Evolutionary conservation across 495 filamentous ascomycete genomes (phyloP), one percentile per base, ranked within the genome.

Genomic region (Lineolata rhizophorae): DNA sequence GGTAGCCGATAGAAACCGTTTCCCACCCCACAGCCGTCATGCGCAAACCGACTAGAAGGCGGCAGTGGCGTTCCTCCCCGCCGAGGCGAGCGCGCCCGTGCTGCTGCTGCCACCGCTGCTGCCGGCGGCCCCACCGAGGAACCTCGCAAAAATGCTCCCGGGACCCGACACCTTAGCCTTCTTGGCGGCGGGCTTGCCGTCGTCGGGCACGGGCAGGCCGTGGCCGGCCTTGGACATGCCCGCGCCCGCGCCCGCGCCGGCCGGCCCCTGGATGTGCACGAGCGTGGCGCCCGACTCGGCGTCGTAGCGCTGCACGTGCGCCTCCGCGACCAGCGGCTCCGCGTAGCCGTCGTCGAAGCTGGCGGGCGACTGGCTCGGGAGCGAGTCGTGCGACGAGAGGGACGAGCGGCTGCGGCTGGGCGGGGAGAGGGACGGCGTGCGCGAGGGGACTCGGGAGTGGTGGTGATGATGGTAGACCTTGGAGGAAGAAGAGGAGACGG

Each of bases 381-480:
- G 38, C 14, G 35, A 47, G 13, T 47, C 45, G 13, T 48, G 41
- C 11, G 34, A 36, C 10, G 47, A 44, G n/a, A 41, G 43, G 3
- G 47, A 46, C 1, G 50, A 47, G 10, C 39, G 43, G 38, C 48
- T 51, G 40, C 53, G 53, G 14, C 48, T 46, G 5, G 53, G 50
- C 31, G 53, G 52, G 6, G 53, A 57, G n/a, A 55, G 44, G 3
- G 53, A 54, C 10, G 53, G 53, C 2, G 52, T 53, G 27, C 53
- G 41, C 2, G 51, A 53, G 3, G 40, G 36, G 12, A 20, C 20
- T 4, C 35, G 33, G 10, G 48, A 49, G n/a, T n/a, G n/a, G n/a
- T n/a, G n/a, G n/a, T n/a, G n/a, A n/a, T n/a, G n/a, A n/a, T n/a
- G n/a, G n/a, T n/a, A n/a, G n/a, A n/a, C n/a, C n/a, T n/a, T n/a